Evolutionary conservation across 1,139 yeast genomes (phyloP), one percentile per base, ranked within the genome.

Genomic region (Pichia sp.): DNA sequence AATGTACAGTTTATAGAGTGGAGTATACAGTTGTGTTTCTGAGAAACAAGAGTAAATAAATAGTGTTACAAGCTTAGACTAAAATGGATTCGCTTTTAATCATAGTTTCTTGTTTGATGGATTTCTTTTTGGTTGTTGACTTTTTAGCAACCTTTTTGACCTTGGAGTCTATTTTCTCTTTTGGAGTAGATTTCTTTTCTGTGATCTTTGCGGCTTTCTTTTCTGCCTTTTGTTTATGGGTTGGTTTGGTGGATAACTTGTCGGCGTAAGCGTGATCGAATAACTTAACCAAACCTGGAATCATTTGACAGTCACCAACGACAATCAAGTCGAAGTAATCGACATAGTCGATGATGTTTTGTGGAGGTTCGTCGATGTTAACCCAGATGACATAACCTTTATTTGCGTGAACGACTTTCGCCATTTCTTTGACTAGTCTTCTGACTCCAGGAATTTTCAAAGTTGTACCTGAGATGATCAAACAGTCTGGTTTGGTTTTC

Each of bases 401-500:
- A 22, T 73, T 71, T 2, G 77, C 70, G 59, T 82, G 90, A 9
- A 89, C 83, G 3, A 81, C 76, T 51, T 77, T 76, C 4, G 90
- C 78, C 66, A 89, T 70, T 52, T 82, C 84, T 55, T 79, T 81
- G 14, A 87, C 93, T 51, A 89, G 68, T 55, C 85, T 76, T 62
- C 83, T 77, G 12, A 89, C 95, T 0, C 96, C 96, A 15, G 94
- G 96, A 17, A 89, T 93, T 61, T 85, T 84, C 47, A 89, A 68
- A 1, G 95, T 83, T 0, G 96, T 89, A 2, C 96, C 96, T 64
- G 86, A 91, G 38, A 89, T 86, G 19, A 89, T 70, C 46, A 89
- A 68, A 58, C 90, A 80, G 61, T 89, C 96, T 0, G 94, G 91
- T 53, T 72, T 77, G 40, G 78, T 67, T 55, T 73, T 75, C 44